Conservation (phyloP, 176 grass and related monocot species). For the Aegilops speltoides region DNA sequence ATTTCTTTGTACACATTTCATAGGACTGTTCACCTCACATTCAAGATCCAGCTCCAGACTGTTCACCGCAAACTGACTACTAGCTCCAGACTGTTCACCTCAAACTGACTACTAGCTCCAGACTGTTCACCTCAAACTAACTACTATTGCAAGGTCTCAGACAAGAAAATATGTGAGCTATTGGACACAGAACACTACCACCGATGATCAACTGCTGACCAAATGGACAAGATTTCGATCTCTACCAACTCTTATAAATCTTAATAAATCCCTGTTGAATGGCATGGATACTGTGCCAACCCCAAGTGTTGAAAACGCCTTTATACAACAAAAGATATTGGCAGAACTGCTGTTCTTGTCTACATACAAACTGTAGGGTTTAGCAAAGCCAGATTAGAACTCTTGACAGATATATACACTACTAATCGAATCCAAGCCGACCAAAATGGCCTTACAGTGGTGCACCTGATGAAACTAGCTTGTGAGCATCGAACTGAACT, state of each 20-base stretch:
- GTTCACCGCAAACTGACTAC: too few species aligned
- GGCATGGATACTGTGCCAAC: background rate
- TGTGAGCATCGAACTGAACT: background rate
- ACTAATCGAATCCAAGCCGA: background rate
- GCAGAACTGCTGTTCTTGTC: background rate
- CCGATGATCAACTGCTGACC: background rate
- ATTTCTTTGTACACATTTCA: too few species aligned
- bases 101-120: too few species aligned
- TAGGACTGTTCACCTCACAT: background rate
- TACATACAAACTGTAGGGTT: background rate
- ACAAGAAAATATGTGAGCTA: background rate
- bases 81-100: too few species aligned
- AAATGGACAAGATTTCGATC: background rate
- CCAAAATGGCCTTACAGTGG: background rate
- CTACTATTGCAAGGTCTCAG: background rate
- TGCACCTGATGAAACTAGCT: background rate
- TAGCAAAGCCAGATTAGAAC: background rate
- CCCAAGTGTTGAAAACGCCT: background rate
- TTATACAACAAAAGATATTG: background rate
- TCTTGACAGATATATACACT: background rate
- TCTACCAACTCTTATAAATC: background rate
- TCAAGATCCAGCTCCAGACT: background rate
- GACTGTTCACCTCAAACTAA: background rate
- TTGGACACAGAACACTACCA: background rate
- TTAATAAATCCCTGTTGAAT: background rate